These are phyloP conservation scores for Coix lacrymajobi DNA, from an alignment of 176 grass and related monocot genomes.

Conservation along the genomic window DNA sequence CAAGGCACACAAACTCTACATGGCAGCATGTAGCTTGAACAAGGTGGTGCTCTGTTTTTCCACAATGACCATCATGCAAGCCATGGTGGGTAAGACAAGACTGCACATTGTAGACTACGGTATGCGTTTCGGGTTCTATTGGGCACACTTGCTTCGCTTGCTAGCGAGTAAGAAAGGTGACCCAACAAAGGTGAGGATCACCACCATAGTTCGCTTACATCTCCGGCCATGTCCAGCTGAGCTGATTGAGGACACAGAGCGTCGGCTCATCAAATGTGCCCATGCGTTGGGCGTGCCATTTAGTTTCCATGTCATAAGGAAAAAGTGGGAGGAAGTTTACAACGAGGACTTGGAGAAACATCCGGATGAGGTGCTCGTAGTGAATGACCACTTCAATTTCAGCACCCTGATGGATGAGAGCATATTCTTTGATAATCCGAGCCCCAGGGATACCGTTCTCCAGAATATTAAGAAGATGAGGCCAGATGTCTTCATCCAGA, in stretches of 20 bases:
- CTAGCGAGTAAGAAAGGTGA: constrained; percentile 9
- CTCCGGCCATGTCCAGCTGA: constrained; percentile 21
- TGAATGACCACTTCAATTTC: constrained; percentile 3
- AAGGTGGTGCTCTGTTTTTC: not conserved
- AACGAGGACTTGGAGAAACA: constrained; percentile 3
- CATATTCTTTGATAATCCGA: not conserved
- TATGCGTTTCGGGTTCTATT: constrained; percentile 34
- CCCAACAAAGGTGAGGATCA: constrained; percentile 36
- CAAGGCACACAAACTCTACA: constrained; percentile 30
- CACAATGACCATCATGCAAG: constrained; percentile 2
- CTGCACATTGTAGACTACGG: constrained; percentile 45
- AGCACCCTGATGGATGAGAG: not conserved
- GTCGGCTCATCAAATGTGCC: constrained; percentile 23
- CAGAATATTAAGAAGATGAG: constrained; percentile 28
- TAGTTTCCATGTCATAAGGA: constrained; percentile 14
- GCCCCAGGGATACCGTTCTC: constrained; percentile 7
- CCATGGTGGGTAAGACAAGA: not conserved
- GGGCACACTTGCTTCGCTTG: constrained; percentile 10
- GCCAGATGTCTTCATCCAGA: constrained; percentile 35
- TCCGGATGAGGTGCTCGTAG: constrained; percentile 35
- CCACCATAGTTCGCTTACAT: not conserved
- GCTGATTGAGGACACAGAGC: constrained; percentile 29
- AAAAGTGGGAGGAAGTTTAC: constrained; percentile 32
- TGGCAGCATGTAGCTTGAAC: constrained; percentile 26
- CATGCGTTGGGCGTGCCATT: constrained; percentile 29